Percentiles rank a stretch among this genome's conserved stretches.
These are phyloP conservation scores for Boletus smithii DNA, from an alignment of 1,284 basidiomycete genomes.

Conservation along the genomic window DNA sequence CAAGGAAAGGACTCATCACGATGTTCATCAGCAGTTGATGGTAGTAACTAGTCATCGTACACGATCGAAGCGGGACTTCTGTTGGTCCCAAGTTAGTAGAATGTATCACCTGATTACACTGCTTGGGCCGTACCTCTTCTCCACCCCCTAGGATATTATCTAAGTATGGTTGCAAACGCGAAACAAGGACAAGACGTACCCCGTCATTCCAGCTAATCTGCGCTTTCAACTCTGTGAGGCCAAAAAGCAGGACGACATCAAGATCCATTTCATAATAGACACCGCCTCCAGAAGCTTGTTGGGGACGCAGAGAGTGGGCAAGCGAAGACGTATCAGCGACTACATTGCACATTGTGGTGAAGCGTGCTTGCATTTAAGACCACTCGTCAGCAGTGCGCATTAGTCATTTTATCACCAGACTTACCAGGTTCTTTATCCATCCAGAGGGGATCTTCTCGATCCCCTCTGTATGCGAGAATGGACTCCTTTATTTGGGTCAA, in stretches of 20 bases:
- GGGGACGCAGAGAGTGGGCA: not conserved
- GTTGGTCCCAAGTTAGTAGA: not conserved
- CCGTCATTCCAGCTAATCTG: constrained; percentile 21
- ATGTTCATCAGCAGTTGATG: too few relatives aligned
- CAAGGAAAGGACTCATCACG: too few relatives aligned
- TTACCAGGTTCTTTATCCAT: constrained; percentile 19
- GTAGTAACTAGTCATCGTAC: not conserved
- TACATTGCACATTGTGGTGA: constrained; percentile 17
- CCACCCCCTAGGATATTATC: constrained; percentile 19
- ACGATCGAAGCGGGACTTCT: constrained; percentile 1
- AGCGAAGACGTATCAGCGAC: constrained; percentile 10
- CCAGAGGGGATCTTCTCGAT: constrained; percentile 14
- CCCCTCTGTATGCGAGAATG: constrained; percentile 16
- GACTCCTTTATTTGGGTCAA: not conserved
- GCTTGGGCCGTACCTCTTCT: constrained; percentile 24
- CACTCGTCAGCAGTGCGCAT: not conserved
- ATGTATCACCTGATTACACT: not conserved
- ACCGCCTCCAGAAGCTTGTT: not conserved
- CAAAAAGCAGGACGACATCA: constrained; percentile 22
- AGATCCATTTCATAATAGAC: constrained; percentile 15
- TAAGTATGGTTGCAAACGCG: not conserved
- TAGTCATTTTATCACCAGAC: not conserved
- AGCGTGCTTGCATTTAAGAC: not conserved
- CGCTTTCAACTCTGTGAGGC: constrained; percentile 24
- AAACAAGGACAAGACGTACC: not conserved